These are phyloP conservation scores for Arachis hypogaea DNA, from an alignment of 306 rosid species.

Conservation along the genomic window DNA sequence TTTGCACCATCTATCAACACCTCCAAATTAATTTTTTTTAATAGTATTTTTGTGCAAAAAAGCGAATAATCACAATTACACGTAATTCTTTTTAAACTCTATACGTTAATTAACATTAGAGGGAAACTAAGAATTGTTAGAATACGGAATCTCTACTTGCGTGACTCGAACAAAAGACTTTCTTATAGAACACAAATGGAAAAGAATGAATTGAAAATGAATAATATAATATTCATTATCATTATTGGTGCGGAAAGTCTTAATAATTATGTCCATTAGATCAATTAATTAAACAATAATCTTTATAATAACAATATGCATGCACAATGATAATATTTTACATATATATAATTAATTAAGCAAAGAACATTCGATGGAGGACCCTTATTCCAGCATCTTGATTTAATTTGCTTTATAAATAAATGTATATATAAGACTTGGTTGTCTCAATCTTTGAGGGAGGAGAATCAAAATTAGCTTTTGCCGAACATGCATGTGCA, in stretches of 20 bases:
- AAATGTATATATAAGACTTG: no score
- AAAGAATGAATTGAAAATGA: not conserved
- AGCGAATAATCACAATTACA: not conserved
- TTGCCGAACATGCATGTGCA: constrained; percentile 42
- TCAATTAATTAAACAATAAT: constrained; percentile 4
- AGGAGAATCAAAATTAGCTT: constrained; percentile 34
- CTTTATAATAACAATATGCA: constrained; percentile 8
- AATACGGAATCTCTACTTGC: not conserved
- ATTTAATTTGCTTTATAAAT: constrained; percentile 30
- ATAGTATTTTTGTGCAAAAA: not conserved
- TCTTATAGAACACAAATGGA: not conserved
- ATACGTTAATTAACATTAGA: no score
- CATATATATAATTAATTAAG: constrained; percentile 3
- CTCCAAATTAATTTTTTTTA: no score
- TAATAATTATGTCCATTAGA: constrained; percentile 1
- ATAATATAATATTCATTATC: not conserved
- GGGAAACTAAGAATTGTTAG: not conserved
- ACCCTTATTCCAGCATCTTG: constrained; percentile 38
- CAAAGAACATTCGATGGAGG: constrained; percentile 19
- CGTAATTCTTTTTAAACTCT: not conserved
- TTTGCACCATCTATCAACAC: no score
- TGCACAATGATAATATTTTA: not conserved
- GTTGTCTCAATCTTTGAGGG: constrained; percentile 17
- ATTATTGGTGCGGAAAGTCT: constrained; percentile 9
- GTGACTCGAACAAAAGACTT: not conserved